A percentile compares a stretch with the other conserved stretches of the same genome.
Conservation (phyloP, 192 early-diverging fungal species). For the Allomyces javanicus region DNA sequence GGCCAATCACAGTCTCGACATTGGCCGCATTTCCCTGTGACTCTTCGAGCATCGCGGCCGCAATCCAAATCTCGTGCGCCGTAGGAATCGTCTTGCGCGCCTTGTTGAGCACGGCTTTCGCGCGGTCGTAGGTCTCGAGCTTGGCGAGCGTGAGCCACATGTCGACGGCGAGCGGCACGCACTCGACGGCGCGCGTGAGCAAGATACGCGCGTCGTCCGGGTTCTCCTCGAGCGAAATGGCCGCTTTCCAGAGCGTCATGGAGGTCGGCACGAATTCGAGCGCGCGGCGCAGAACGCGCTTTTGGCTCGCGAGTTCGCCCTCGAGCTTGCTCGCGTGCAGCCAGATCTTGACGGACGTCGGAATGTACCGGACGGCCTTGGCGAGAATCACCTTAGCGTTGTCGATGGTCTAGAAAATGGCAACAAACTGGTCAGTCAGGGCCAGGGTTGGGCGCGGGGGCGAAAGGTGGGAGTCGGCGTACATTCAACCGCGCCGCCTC, state of each 20-base stretch:
- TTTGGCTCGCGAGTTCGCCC: conserved; percentile 48
- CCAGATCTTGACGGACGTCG: conserved; percentile 89
- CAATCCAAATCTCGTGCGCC: conserved; percentile 86
- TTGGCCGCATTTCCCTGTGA: conserved; percentile 35
- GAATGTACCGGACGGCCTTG: conserved; percentile 68
- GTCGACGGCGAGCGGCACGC: conserved; percentile 73
- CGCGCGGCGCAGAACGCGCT: conserved; percentile 67
- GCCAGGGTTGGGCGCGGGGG: background rate
- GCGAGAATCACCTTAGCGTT: conserved; percentile 82
- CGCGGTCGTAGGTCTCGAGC: conserved; percentile 74
- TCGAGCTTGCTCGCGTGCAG: conserved; percentile 69
- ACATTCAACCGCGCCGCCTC: conserved; percentile 77
- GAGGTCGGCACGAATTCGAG: conserved; percentile 87
- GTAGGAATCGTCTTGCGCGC: conserved; percentile 68
- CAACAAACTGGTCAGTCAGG: background rate
- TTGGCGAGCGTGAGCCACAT: conserved; percentile 90
- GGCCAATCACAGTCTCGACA: conserved; percentile 46
- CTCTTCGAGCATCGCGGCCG: conserved; percentile 80
- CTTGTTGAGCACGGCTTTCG: conserved; percentile 73
- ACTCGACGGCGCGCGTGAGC: conserved; percentile 80
- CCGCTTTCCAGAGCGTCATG: conserved; percentile 78
- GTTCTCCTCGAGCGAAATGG: conserved; percentile 77
- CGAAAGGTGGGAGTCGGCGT: background rate
- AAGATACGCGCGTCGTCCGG: conserved; percentile 78
- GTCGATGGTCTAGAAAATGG: conserved; percentile 21